Evolutionary conservation across 176 grass and related monocot genomes (phyloP).

Genomic region (Guadua angustifolia): DNA sequence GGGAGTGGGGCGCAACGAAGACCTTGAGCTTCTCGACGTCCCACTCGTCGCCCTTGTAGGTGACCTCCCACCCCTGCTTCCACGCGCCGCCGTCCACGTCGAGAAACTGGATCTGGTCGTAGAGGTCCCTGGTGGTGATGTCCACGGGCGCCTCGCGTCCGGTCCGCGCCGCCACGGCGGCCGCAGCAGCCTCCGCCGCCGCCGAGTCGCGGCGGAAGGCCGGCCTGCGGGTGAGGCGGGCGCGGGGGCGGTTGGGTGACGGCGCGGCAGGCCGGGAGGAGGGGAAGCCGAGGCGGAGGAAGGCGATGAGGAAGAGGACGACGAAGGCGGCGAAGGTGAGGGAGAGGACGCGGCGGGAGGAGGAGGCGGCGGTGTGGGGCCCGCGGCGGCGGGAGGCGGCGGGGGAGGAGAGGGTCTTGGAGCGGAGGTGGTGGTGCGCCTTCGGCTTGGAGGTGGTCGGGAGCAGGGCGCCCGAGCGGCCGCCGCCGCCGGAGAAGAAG

Average conservation of each 20-base stretch:
- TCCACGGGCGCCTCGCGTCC: conserved; percentile 64
- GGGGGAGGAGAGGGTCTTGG: conserved; percentile 64
- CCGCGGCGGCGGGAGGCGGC: conserved; percentile 50
- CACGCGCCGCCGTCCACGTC: conserved; percentile 86
- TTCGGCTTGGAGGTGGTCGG: conserved; percentile 57
- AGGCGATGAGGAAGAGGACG: conserved; percentile 62
- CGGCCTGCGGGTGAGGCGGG: conserved; percentile 60
- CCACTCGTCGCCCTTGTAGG: conserved; percentile 83
- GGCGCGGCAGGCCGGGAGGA: conserved; percentile 32
- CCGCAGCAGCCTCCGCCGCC: conserved; percentile 43
- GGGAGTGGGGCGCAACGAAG: conserved; percentile 94
- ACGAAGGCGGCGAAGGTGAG: conserved; percentile 56
- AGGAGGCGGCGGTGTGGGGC: conserved; percentile 41
- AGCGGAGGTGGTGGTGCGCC: conserved; percentile 52
- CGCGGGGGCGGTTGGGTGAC: conserved; percentile 36
- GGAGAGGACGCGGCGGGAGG: conserved; percentile 60
- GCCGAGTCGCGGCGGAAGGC: conserved; percentile 61
- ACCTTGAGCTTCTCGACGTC: conserved; percentile 90
- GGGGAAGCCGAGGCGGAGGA: conserved; percentile 74
- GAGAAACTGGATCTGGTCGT: conserved; percentile 87
- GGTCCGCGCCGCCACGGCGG: conserved; percentile 30
- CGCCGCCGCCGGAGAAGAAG: conserved; percentile 48
- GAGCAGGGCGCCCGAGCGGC: conserved; percentile 52
- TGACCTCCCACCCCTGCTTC: conserved; percentile 94
- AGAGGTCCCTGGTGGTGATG: conserved; percentile 88